Base-by-base conservation (phyloP, 768 basidiomycete species). In the Solioccasus polychromus region DNA sequence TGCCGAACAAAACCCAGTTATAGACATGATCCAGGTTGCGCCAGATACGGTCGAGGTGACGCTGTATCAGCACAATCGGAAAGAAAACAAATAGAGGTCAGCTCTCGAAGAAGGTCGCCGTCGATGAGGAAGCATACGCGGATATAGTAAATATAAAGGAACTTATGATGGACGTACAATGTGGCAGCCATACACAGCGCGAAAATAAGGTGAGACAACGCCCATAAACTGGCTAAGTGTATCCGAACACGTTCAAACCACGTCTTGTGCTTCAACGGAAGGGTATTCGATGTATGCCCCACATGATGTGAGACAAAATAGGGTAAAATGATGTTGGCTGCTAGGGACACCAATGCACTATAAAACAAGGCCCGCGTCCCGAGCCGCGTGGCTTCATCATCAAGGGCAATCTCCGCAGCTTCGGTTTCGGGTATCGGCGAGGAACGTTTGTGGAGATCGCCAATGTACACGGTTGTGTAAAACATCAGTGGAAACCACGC, bases 401-500 rank as follows among this genome's bases (percentile, higher is more conserved):
- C 79, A 0, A 82, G 59, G 1, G 60, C 51, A 3, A 71, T 57
- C 2, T 67, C 64, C 2, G 60, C 62, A n/a, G 55, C 55, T 19
- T 58, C 60, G 0, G 58, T 70, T 47, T 58, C 59, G 34, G 49
- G 63, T 22, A 54, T 49, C 28, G 59, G 66, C 11, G 69, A 73
- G 8, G 72, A 54, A 3, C 68, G 72, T 50, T 82, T 87, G 72
- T 96, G 82, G 10, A 95, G 74, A 55, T 95, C 94, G 10, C 89
- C 88, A 43, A 96, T 76, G 67, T 92, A 97, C 20, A 90, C 71
- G 2, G 88, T 86, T 3, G 83, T 85, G 70, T 92, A 94, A 67
- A 94, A 93, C 1, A 95, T 73, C 20, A 92, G 69, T 0, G 94
- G 93, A 59, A 95, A 96, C 95, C 95, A 97, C 8, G 80, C 88